Percentiles rank a stretch among this genome's conserved stretches.
phyloP scores from a whole-genome alignment of 1,284 basidiomycete species.

The Porodaedalea pini region DNA sequence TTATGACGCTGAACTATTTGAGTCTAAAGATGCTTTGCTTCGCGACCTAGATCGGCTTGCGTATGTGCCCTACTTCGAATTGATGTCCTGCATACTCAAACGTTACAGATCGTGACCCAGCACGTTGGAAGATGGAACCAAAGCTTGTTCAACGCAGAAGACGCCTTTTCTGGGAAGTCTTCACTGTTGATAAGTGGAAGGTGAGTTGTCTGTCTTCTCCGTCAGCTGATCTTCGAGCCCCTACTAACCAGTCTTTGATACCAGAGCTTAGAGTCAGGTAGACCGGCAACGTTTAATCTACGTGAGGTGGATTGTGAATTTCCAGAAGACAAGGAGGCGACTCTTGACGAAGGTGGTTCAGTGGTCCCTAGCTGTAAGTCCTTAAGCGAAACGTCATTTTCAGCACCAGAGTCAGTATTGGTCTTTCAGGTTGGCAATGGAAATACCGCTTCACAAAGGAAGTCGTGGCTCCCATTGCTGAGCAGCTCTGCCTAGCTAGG shows the following conservation, averaged over 20 bases:
- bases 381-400: background rate
- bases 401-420: background rate
- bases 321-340: conserved; percentile 2
- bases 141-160: conserved; percentile 38
- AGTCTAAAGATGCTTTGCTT: background rate
- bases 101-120: conserved; percentile 39
- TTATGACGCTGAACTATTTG: background rate
- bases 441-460: conserved; percentile 15
- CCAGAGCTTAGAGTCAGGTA: conserved; percentile 6
- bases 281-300: background rate
- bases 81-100: background rate
- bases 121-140: conserved; percentile 37
- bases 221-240: background rate
- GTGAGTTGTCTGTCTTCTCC: conserved; percentile 21
- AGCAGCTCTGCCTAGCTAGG: conserved; percentile 6
- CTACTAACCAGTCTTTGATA: background rate
- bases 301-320: conserved; percentile 10
- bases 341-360: background rate
- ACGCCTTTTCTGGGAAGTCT: conserved; percentile 44
- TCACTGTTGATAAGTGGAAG: conserved; percentile 35
- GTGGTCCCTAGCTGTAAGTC: conserved; percentile 1
- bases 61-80: conserved; percentile 23
- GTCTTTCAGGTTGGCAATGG: conserved; percentile 16
- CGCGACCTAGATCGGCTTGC: conserved; percentile 28
- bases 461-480: conserved; percentile 9